phyloP scores from a whole-genome alignment of 2,329 filamentous ascomycete genomes.

The Arthroderma sp. region DNA sequence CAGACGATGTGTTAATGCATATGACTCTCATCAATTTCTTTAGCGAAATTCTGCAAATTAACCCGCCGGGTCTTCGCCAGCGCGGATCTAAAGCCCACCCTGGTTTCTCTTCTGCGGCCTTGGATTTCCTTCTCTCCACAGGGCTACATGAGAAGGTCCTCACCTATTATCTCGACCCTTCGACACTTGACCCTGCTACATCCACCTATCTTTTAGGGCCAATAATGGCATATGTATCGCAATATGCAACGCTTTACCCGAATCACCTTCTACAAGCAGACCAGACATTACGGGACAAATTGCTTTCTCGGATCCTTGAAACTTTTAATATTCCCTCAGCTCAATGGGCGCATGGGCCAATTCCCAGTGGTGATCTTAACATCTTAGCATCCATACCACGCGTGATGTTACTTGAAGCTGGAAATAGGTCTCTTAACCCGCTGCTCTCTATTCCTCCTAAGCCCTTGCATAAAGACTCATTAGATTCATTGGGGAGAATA shows the following conservation, averaged over 20 bases:
- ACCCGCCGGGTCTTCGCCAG: conserved; percentile 21
- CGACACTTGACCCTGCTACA: conserved; percentile 38
- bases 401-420: conserved; percentile 36
- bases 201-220: conserved; percentile 41
- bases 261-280: conserved; percentile 38
- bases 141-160: conserved; percentile 39
- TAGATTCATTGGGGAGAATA: conserved; percentile 42
- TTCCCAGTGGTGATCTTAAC: conserved; percentile 43
- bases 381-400: conserved; percentile 47
- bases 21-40: conserved; percentile 47
- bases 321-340: conserved; percentile 32
- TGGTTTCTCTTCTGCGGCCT: conserved; percentile 26
- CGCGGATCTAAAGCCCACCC: conserved; percentile 18
- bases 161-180: conserved; percentile 39
- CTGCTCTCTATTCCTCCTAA: conserved; percentile 39
- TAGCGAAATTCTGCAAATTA: conserved; percentile 37
- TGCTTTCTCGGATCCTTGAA: conserved; percentile 35
- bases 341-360: conserved; percentile 40
- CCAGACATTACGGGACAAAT: conserved; percentile 28
- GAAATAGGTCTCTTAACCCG: conserved; percentile 27
- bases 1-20: conserved; percentile 46
- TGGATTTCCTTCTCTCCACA: conserved; percentile 41
- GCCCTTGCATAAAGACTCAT: conserved; percentile 39
- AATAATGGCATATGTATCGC: conserved; percentile 44
- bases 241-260: conserved; percentile 42